A percentile compares a stretch with the other conserved stretches of the same genome.
Evolutionary conservation across 2,329 filamentous ascomycete species (phyloP).

Genomic region (Exserohilum rostratum): DNA sequence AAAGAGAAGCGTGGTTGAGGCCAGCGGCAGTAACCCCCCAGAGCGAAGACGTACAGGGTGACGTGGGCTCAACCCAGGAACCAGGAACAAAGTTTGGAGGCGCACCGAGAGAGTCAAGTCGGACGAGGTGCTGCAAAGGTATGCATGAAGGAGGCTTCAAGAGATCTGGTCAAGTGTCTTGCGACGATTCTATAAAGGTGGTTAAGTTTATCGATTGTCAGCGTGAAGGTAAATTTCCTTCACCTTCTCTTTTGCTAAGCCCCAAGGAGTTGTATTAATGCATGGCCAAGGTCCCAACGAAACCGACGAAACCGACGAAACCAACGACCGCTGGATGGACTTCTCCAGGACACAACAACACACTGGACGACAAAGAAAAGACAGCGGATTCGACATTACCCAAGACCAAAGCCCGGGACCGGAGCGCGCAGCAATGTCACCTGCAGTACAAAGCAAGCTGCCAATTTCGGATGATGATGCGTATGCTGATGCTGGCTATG

Average conservation of each 20-base stretch:
- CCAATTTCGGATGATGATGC: not conserved
- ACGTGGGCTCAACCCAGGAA: not conserved
- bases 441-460: not conserved
- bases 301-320: not conserved
- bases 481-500: not conserved
- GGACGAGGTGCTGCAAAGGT: not conserved
- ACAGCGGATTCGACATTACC: not conserved
- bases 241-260: not conserved
- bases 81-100: slow-evolving; percentile 2
- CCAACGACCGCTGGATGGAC: not conserved
- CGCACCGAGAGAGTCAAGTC: slow-evolving; percentile 2
- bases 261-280: not conserved
- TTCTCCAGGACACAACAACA: not conserved
- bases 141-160: not conserved
- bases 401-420: not conserved
- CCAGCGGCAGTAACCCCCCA: not conserved
- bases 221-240: not conserved
- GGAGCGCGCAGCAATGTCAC: not conserved
- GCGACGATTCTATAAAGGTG: slow-evolving; percentile 1
- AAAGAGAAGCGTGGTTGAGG: not conserved
- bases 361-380: not conserved
- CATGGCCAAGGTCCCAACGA: not conserved
- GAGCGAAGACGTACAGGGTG: slow-evolving; percentile 1
- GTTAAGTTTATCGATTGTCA: slow-evolving; percentile 3
- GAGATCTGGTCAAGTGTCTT: not conserved